Percentiles rank a stretch among this genome's conserved stretches.
These are phyloP conservation scores for Pythium angustatum DNA, from an alignment of 352 stramenopile genomes.

Conservation along the genomic window DNA sequence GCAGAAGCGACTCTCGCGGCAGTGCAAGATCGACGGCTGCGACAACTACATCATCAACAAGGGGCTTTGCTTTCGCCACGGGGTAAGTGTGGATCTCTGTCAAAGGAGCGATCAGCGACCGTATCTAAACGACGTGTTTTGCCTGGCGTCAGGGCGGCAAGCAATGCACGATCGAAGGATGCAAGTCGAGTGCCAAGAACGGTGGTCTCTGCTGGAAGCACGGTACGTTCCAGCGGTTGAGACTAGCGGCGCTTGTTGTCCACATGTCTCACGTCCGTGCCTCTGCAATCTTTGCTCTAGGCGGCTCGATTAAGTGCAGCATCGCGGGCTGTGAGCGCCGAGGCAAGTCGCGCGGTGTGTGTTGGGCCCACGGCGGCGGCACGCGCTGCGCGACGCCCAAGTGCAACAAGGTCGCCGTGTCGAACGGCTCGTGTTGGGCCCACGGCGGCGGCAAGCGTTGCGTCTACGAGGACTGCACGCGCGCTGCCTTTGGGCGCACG, in stretches of 20 bases:
- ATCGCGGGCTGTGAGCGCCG: constrained; percentile 28
- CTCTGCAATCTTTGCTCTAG: background rate
- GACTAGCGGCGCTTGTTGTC: background rate
- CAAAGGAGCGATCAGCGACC: background rate
- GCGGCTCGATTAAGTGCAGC: constrained; percentile 28
- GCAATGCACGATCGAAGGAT: constrained; percentile 41
- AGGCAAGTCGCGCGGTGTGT: constrained; percentile 29
- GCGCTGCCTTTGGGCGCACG: constrained; percentile 35
- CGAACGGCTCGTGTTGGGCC: constrained; percentile 29
- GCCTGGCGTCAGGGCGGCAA: constrained; percentile 38
- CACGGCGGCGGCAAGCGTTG: constrained; percentile 35
- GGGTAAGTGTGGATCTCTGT: constrained; percentile 28
- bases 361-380: constrained; percentile 30
- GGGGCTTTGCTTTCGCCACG: constrained; percentile 49
- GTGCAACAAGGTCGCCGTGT: constrained; percentile 31
- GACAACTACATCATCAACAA: constrained; percentile 51
- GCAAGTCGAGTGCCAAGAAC: constrained; percentile 45
- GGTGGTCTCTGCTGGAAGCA: constrained; percentile 54
- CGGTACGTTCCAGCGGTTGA: constrained; percentile 24
- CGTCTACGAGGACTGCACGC: constrained; percentile 34
- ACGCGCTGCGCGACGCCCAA: constrained; percentile 25
- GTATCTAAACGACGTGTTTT: background rate
- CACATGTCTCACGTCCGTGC: background rate
- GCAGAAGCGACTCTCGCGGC: constrained; percentile 36
- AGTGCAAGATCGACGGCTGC: constrained; percentile 42